Evolutionary conservation across 306 rosid genomes (phyloP), one percentile per base, ranked within the genome.

Genomic region (Bauhinia variegata): DNA sequence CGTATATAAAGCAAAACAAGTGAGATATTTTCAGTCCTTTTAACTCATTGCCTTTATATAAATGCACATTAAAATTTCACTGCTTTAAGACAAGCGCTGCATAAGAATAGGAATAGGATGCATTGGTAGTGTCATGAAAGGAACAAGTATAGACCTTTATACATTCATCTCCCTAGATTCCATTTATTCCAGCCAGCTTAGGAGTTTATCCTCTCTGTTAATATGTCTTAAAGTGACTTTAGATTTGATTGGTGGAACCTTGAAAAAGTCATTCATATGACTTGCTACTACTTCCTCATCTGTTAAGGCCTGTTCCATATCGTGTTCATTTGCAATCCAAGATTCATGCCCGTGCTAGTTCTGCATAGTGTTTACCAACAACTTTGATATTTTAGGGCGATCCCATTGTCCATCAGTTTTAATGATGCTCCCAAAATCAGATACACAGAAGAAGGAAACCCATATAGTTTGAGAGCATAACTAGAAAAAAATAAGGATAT

Each of bases 401-500:
- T 44, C 34, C 32, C 14, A 34, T 41, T 38, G 23, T 50, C 48
- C 51, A 11, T 37, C 43, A 34, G 36, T 32, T 76, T 16, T 55
- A 64, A 44, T 65, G 41, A 9, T 73, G 75, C 79, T 75, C 41
- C 73, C 68, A 37, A 51, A 62, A 70, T 55, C 41, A 65, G 44
- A 70, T 68, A 66, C 64, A 80, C 12, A 15, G 71, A 46, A 39
- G 48, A 67, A 70, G 76, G 63, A 79, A 77, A 63, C 64, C 75
- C 68, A 49, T 63, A 43, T 60, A 52, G 10, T 18, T 43, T 71
- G 53, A 65, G 65, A 71, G 37, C 55, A 31, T 43, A 60, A 44
- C 41, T 19, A 47, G 33, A 60, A 34, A 31, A 53, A 65, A 60
- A 72, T 60, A 54, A 47, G 42, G 67, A 36, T 38, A 50, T 6